Base-by-base conservation (phyloP, 2,329 filamentous ascomycete genomes). In the Setomelanomma holmii region DNA sequence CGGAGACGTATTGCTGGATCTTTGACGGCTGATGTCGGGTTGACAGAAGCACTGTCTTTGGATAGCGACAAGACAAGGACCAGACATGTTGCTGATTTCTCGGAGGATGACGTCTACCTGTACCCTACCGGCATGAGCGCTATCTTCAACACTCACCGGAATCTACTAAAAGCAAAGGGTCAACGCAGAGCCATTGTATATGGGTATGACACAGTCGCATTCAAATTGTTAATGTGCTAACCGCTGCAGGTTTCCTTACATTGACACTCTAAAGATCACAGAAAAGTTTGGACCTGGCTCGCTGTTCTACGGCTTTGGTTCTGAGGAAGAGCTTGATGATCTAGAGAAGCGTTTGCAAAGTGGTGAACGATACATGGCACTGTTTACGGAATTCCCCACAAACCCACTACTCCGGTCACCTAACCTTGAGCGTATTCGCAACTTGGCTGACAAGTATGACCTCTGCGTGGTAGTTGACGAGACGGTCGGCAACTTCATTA, bases 381-480 rank as follows among this genome's bases (percentile, higher is more conserved):
- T 99, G 3, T 98, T 97, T 75, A 96, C 91, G 74, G 95, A 99
- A 72, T 97, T 98, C 59, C 95, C 95, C 0, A 89, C 91, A 27
- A 99, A 99, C 69, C 95, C 95, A 4, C 82, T 98, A 12, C 81
- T 99, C 34, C 88, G 86, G 46, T 91, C 91, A 20, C 93, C 93
- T 0, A 88, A 99, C 74, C 83, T 99, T 17, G 78, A 79, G 54
- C 87, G 93, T n/a, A 93, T 99, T 53, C 87, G 90, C 33, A 73
- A 76, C 14, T 78, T 99, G 21, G 93, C 93, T 1, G 87, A 96
- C 69, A 81, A 85, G 58, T 96, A 92, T 75, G 89, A 90, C 68
- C 98, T 99, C 72, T 89, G 87, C 19, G 87, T 98, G 11, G 90
- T 98, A 2, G 85, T 99, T 2, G 95, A 99, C 75, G 95, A 99